Conservation (phyloP, 1,139 yeast species). For the Pichia sp. region DNA sequence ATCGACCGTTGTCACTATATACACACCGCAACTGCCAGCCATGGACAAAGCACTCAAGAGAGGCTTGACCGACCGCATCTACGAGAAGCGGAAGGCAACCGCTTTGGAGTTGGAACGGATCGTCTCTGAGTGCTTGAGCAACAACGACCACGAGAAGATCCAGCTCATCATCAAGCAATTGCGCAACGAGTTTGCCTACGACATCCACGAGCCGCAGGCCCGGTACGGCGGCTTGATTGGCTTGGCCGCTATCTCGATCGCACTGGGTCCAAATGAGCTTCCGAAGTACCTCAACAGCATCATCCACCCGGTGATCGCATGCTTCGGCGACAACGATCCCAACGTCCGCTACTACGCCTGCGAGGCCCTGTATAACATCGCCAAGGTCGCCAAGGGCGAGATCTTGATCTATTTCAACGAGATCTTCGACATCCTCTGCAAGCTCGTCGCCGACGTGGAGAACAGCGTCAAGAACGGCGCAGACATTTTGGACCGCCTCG, state of each 20-base stretch:
- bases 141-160: slow-evolving; percentile 66
- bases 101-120: slow-evolving; percentile 85
- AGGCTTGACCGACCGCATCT: slow-evolving; percentile 84
- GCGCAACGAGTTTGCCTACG: slow-evolving; percentile 67
- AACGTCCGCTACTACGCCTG: slow-evolving; percentile 96
- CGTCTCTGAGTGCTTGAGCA: slow-evolving; percentile 66
- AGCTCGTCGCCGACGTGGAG: slow-evolving; percentile 87
- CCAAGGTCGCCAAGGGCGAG: slow-evolving; percentile 96
- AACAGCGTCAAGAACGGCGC: slow-evolving; percentile 95
- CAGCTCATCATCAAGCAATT: slow-evolving; percentile 63
- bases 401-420: slow-evolving; percentile 87
- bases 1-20: too few relatives aligned
- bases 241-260: slow-evolving; percentile 73
- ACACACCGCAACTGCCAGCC: too few relatives aligned
- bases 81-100: slow-evolving; percentile 91
- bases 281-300: slow-evolving; percentile 77
- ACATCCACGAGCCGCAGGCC: slow-evolving; percentile 73
- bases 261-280: slow-evolving; percentile 67
- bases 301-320: slow-evolving; percentile 88
- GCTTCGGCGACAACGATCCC: slow-evolving; percentile 96
- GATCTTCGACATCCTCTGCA: slow-evolving; percentile 87
- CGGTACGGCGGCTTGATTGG: slow-evolving; percentile 76
- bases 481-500: slow-evolving; percentile 81
- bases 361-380: slow-evolving; percentile 91
- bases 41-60: slow-evolving; percentile 71